These are phyloP conservation scores for Clonostachys chloroleuca DNA, from an alignment of 2,329 filamentous ascomycete species.

Conservation along the genomic window DNA sequence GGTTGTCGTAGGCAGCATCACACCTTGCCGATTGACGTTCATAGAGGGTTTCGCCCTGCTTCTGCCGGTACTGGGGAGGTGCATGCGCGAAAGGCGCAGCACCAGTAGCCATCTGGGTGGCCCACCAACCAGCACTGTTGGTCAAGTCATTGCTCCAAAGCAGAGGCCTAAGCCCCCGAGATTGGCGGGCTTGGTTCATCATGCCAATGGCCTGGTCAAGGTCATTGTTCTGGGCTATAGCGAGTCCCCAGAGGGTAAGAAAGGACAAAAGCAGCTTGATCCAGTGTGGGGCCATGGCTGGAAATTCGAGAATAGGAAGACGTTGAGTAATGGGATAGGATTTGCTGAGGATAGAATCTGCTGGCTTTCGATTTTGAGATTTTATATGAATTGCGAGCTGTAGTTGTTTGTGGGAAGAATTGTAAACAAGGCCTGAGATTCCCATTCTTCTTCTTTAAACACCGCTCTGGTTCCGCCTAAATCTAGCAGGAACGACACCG, in stretches of 20 bases:
- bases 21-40: constrained; percentile 20
- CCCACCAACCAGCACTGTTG: constrained; percentile 25
- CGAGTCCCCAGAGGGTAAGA: neutral
- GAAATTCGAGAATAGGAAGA: too few species aligned
- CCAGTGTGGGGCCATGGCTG: too few species aligned
- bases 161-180: constrained; percentile 17
- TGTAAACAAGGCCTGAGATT: too few species aligned
- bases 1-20: constrained; percentile 16
- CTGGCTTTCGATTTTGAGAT: too few species aligned
- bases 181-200: constrained; percentile 22
- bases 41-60: constrained; percentile 27
- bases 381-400: too few species aligned
- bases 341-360: too few species aligned
- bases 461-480: too few species aligned
- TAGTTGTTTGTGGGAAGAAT: too few species aligned
- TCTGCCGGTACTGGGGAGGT: constrained; percentile 16
- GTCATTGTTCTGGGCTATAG: constrained; percentile 11
- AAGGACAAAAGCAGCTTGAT: neutral
- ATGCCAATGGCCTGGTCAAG: constrained; percentile 14
- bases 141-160: constrained; percentile 20
- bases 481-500: too few species aligned
- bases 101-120: constrained; percentile 21
- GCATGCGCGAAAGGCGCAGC: constrained; percentile 22
- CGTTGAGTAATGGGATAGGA: too few species aligned
- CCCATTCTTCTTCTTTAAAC: too few species aligned